Conservation (phyloP, 2,329 filamentous ascomycete genomes). For the Fusarium illudens region DNA sequence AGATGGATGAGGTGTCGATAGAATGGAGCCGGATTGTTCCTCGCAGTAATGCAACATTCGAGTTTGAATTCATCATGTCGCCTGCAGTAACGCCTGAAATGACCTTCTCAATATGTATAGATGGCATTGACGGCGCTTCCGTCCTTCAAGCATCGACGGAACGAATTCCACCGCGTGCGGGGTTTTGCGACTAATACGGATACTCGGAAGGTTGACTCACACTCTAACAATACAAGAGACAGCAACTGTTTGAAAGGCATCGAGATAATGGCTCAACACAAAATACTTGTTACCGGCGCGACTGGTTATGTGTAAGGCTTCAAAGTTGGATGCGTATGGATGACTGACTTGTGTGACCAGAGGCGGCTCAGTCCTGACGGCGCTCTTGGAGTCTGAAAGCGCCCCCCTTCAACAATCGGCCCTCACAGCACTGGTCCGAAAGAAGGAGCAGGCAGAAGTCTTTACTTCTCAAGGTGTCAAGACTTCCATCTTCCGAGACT, state of each 20-base stretch:
- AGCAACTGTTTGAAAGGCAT: not conserved
- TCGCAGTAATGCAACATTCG: not conserved
- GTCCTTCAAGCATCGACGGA: not conserved
- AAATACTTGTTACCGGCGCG: slow-evolving; percentile 10
- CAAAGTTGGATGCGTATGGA: not conserved
- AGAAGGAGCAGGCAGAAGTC: not conserved
- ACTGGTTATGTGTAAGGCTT: slow-evolving; percentile 15
- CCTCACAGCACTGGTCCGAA: slow-evolving; percentile 10
- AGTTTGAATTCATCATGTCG: not conserved
- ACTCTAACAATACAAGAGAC: not conserved
- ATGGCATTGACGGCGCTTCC: not conserved
- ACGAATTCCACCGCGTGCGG: not conserved
- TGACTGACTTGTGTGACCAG: not conserved
- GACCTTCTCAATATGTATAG: too few relatives aligned
- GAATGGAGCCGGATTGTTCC: not conserved
- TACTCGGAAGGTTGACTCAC: not conserved
- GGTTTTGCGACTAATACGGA: not conserved
- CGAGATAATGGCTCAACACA: not conserved
- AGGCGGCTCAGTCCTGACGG: slow-evolving; percentile 16
- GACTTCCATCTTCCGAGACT: not conserved
- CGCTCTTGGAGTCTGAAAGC: slow-evolving; percentile 3
- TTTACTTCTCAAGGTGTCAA: not conserved
- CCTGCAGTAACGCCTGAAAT: not conserved
- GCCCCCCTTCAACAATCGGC: not conserved
- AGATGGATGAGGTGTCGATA: not conserved